Evolutionary conservation across 2,329 filamentous ascomycete species (phyloP).

Genomic region (Hypoxylon sp.): DNA sequence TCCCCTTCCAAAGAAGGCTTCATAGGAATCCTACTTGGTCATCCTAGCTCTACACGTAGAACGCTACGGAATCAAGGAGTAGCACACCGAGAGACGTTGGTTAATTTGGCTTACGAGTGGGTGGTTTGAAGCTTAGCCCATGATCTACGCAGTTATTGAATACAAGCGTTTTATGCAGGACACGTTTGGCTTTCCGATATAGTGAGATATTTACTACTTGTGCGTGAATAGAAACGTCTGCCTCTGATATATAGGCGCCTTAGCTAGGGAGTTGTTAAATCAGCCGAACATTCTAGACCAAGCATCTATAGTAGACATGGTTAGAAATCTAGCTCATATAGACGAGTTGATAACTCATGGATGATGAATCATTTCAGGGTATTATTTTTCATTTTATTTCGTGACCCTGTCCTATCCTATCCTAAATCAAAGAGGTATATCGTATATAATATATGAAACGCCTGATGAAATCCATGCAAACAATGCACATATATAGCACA

Average conservation of each 20-base stretch:
- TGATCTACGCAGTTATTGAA: conserved; percentile 5
- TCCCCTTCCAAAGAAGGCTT: neutral
- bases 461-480: conserved; percentile 11
- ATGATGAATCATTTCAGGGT: neutral
- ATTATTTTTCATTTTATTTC: conserved; percentile 7
- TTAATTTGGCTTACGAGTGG: neutral
- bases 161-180: neutral
- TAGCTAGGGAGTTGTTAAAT: neutral
- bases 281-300: neutral
- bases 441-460: conserved; percentile 18
- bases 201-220: neutral
- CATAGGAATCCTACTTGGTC: neutral
- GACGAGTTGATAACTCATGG: neutral
- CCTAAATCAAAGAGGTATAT: conserved; percentile 31
- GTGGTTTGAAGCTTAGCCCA: neutral
- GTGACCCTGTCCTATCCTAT: conserved; percentile 13
- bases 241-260: neutral
- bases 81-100: neutral
- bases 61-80: neutral
- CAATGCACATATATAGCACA: conserved; percentile 3
- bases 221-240: neutral
- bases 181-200: neutral
- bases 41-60: neutral
- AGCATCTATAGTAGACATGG: neutral
- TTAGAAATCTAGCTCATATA: neutral